A percentile compares a stretch with the other conserved stretches of the same genome.
phyloP scores from a whole-genome alignment of 2,329 filamentous ascomycete species.

The Fusarium sp. region DNA sequence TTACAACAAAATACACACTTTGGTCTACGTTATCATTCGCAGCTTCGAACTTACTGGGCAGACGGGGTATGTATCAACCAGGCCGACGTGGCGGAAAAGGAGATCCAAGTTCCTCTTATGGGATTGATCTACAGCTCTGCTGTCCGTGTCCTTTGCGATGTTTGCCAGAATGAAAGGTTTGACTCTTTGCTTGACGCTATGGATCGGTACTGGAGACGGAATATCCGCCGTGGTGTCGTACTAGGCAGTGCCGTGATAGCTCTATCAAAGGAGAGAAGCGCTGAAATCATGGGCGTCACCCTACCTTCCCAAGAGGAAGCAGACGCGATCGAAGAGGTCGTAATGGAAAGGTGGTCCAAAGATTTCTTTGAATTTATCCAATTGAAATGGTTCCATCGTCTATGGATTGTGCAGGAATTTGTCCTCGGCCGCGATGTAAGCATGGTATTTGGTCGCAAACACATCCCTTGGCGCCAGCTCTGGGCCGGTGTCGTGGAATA shows the following conservation, averaged over 20 bases:
- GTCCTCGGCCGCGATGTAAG: constrained; percentile 6
- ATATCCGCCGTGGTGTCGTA: neutral
- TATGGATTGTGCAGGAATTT: constrained; percentile 28
- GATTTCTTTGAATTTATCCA: neutral
- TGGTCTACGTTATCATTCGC: too few species aligned
- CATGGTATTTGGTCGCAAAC: constrained; percentile 6
- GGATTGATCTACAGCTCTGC: constrained; percentile 9
- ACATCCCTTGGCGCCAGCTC: constrained; percentile 1
- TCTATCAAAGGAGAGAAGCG: neutral
- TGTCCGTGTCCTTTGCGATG: too few species aligned
- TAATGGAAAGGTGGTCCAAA: neutral
- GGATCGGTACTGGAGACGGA: too few species aligned
- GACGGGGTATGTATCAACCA: constrained; percentile 18
- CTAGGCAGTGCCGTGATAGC: too few species aligned
- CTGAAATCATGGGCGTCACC: neutral
- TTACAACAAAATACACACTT: too few species aligned
- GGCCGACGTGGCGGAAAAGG: neutral
- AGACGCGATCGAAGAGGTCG: neutral
- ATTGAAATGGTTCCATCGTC: constrained; percentile 13
- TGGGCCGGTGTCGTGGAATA: neutral
- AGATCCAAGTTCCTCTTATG: constrained; percentile 12
- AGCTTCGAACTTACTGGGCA: too few species aligned
- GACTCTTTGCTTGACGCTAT: too few species aligned
- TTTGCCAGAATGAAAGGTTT: too few species aligned
- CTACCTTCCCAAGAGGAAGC: neutral